These are phyloP conservation scores for Fraxinus latifolia DNA, from an alignment of 305 asterid genomes.

Conservation along the genomic window DNA sequence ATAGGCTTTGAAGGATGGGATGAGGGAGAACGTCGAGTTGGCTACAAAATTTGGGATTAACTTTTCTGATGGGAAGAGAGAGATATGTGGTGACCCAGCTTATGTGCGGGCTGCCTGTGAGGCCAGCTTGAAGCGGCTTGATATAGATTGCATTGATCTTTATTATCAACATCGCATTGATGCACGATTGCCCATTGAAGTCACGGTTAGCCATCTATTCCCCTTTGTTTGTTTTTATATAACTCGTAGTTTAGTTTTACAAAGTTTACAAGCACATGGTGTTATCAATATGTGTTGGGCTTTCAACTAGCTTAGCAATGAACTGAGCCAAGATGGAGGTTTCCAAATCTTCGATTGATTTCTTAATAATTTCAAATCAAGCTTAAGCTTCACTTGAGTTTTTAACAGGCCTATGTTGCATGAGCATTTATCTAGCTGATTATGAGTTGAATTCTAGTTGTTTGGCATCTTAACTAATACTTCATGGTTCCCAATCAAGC, in stretches of 20 bases:
- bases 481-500: neutral
- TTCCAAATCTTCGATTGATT: neutral
- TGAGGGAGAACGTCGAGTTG: conserved; percentile 25
- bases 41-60: conserved; percentile 37
- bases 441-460: neutral
- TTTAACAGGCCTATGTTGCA: neutral
- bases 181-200: neutral
- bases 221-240: neutral
- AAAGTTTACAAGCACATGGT: neutral
- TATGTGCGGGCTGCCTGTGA: conserved; percentile 36
- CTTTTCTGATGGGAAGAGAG: conserved; percentile 24
- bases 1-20: conserved; percentile 39
- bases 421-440: neutral
- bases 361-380: neutral
- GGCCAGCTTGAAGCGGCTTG: conserved; percentile 29
- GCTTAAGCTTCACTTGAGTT: neutral
- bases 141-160: conserved; percentile 19
- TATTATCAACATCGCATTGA: conserved; percentile 9
- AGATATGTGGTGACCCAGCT: conserved; percentile 32
- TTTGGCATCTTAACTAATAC: neutral
- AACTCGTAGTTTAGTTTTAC: neutral
- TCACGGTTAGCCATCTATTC: neutral
- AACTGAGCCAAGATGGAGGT: neutral
- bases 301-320: neutral
- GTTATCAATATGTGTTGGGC: neutral